phyloP scores from a whole-genome alignment of 176 grass and related monocot species.

The Oryza brachyantha region DNA sequence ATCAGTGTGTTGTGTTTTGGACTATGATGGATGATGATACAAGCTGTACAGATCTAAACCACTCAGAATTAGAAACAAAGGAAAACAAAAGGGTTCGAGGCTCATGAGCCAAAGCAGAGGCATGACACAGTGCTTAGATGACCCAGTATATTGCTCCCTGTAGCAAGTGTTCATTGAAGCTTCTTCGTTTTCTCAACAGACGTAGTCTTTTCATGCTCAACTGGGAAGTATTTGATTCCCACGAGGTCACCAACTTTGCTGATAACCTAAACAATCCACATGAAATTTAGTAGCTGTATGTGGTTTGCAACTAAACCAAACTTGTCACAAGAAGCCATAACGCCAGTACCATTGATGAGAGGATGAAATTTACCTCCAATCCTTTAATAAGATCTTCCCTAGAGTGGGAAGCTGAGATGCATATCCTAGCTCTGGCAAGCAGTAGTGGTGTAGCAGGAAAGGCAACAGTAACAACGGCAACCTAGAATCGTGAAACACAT shows the following conservation, averaged over 20 bases:
- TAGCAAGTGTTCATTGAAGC: conserved; percentile 38
- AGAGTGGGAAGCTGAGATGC: conserved; percentile 88
- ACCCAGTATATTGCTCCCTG: conserved; percentile 23
- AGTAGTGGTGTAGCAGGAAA: conserved; percentile 92
- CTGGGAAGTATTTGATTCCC: conserved; percentile 92
- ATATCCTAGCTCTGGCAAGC: conserved; percentile 90
- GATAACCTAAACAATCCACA: conserved; percentile 62
- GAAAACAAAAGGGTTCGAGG: conserved; percentile 9
- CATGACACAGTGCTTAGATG: conserved; percentile 12
- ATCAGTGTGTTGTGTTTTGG: conserved; percentile 20
- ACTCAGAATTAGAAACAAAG: conserved; percentile 30
- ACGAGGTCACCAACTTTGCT: conserved; percentile 96
- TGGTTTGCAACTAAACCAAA: conserved; percentile 7
- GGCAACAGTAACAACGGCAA: conserved; percentile 92
- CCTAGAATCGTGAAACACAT: conserved; percentile 44
- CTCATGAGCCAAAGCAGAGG: conserved; percentile 32
- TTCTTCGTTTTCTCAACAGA: conserved; percentile 65
- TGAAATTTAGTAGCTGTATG: conserved; percentile 9
- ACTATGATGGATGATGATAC: conserved; percentile 40
- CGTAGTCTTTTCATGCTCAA: conserved; percentile 59
- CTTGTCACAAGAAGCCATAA: conserved; percentile 1
- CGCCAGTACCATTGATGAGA: conserved; percentile 21
- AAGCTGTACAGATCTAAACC: conserved; percentile 44
- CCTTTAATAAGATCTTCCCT: conserved; percentile 91
- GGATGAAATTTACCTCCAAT: conserved; percentile 62